These are phyloP conservation scores for Botrytis cinerea DNA, from an alignment of 2,329 filamentous ascomycete species.

Conservation along the genomic window DNA sequence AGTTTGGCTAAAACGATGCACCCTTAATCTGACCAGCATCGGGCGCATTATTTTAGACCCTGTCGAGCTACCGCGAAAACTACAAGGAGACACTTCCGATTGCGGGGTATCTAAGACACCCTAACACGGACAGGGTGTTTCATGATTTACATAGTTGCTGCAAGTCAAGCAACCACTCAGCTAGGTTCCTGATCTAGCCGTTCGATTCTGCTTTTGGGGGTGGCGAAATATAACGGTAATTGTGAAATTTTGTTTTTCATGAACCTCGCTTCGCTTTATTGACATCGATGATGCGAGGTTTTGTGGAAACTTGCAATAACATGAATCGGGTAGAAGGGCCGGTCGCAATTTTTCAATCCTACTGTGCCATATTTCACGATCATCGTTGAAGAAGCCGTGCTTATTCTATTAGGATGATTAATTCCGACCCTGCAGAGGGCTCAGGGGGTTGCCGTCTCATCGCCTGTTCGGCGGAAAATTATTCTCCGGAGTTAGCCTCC, in stretches of 20 bases:
- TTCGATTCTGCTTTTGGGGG: background rate
- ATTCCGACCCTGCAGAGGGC: background rate
- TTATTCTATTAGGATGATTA: background rate
- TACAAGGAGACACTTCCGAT: background rate
- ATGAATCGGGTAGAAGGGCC: slow-evolving; percentile 7
- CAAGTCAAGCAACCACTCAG: background rate
- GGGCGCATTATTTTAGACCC: background rate
- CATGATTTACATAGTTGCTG: background rate
- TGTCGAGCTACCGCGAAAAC: background rate
- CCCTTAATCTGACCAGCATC: background rate
- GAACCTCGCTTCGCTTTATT: background rate
- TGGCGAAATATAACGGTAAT: background rate
- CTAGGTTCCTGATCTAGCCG: background rate
- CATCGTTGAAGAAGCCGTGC: background rate
- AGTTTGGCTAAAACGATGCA: background rate
- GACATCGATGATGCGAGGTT: background rate
- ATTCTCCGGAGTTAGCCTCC: background rate
- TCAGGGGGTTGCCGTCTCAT: slow-evolving; percentile 6
- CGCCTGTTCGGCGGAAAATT: background rate
- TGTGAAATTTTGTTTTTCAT: background rate
- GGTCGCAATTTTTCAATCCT: background rate
- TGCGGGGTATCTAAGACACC: slow-evolving; percentile 9
- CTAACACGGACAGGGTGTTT: background rate
- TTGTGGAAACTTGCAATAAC: background rate
- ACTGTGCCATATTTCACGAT: background rate